Evolutionary conservation across 345 rosid species (phyloP), one percentile per base, ranked within the genome.

Genomic region (Gossypium anomalum): DNA sequence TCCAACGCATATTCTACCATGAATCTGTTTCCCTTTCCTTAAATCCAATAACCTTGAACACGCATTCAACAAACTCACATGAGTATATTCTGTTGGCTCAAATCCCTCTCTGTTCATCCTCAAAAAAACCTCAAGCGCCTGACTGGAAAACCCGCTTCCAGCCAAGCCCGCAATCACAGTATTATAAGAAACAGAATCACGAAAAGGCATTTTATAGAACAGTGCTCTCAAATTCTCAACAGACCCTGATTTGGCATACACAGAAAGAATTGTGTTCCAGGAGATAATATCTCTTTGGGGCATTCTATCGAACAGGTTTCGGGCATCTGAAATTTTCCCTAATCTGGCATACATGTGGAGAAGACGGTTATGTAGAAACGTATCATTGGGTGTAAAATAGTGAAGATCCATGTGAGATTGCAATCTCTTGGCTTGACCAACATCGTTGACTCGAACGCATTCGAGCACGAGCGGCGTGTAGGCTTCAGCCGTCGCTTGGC

Each of bases 231-330:
- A 75, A 72, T 86, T 84, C 77, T 80, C 75, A 69, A 78, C 44
- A 17, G 68, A 78, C 67, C 87, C 85, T 0, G 78, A 77, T 81
- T 82, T 84, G 2, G 84, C 79, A 49, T 80, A 73, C 19, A 80
- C 74, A 9, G 87, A 83, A n/a, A 87, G 90, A 88, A 86, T 78
- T 1, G 89, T 85, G 17, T 89, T 89, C 89, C 87, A 87, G 3
- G 90, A 84, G 76, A 83, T 83, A n/a, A 85, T 72, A 27, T 87
- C 90, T 72, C 81, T 79, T 0, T 12, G 72, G 29, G 83, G 82
- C 90, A 89, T 89, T 84, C 49, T 79, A 67, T 87, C 90, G 67
- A 89, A 89, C 86, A 89, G 82, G 11, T 78, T 53, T 10, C 77
- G 81, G 19, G 89, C 93, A 7, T 71, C 44, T 3, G 56, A 72